Evolutionary conservation across 2,329 filamentous ascomycete species (phyloP).

Genomic region (Calonectria fujianensis): DNA sequence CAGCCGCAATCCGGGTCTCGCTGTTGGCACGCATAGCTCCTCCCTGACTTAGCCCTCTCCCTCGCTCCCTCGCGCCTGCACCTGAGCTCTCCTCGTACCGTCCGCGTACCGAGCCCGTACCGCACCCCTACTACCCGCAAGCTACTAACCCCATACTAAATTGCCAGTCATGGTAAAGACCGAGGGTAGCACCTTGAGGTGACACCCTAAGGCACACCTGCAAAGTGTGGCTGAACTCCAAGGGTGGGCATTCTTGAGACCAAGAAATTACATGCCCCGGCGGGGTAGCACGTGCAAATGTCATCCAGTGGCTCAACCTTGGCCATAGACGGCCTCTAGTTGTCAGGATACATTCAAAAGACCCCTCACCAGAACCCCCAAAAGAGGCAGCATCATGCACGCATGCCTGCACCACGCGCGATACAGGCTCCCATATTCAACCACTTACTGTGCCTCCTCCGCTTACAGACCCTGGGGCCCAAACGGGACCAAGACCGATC

Average conservation of each 20-base stretch:
- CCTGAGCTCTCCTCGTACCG: slow-evolving; percentile 28
- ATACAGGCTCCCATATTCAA: slow-evolving; percentile 32
- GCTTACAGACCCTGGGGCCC: slow-evolving; percentile 24
- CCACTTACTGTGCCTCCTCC: slow-evolving; percentile 31
- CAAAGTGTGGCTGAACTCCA: slow-evolving; percentile 28
- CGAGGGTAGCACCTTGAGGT: slow-evolving; percentile 13
- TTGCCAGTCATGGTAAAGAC: slow-evolving; percentile 21
- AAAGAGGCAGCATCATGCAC: slow-evolving; percentile 5
- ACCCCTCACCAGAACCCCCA: neutral
- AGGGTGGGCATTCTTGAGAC: slow-evolving; percentile 27
- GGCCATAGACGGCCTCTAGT: slow-evolving; percentile 5
- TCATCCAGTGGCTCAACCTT: slow-evolving; percentile 21
- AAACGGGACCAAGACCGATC: slow-evolving; percentile 35
- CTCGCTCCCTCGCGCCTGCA: slow-evolving; percentile 13
- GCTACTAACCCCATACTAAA: slow-evolving; percentile 30
- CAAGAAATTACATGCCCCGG: slow-evolving; percentile 22
- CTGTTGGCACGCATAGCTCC: slow-evolving; percentile 25
- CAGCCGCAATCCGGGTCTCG: slow-evolving; percentile 32
- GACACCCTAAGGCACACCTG: slow-evolving; percentile 18
- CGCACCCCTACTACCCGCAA: slow-evolving; percentile 23
- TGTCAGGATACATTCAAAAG: slow-evolving; percentile 3
- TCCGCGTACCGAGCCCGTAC: slow-evolving; percentile 19
- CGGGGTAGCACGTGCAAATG: slow-evolving; percentile 32
- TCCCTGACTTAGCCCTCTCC: slow-evolving; percentile 30
- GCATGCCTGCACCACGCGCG: slow-evolving; percentile 9